phyloP scores from a whole-genome alignment of 2,329 filamentous ascomycete species.

The Westerdykella aurantiaca region DNA sequence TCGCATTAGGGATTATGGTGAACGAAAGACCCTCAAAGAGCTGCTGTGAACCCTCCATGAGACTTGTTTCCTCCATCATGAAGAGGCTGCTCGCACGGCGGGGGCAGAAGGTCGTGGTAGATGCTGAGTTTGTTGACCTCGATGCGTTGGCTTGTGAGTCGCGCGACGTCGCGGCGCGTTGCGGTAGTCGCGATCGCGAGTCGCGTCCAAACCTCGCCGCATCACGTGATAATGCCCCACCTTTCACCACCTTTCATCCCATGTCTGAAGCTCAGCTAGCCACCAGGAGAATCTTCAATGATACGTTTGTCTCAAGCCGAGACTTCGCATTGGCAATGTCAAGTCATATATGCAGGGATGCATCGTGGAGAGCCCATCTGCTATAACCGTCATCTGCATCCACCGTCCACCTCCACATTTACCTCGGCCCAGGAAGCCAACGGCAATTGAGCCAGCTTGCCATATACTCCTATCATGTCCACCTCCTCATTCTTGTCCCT shows the following conservation, averaged over 20 bases:
- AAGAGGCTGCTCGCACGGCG: constrained; percentile 1
- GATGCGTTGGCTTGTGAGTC: too few species aligned
- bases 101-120: background rate
- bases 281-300: background rate
- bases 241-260: background rate
- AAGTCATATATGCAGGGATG: too few species aligned
- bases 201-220: background rate
- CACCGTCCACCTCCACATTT: background rate
- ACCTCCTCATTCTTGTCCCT: too few species aligned
- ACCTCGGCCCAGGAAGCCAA: background rate
- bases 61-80: constrained; percentile 30
- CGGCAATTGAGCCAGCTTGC: background rate
- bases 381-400: background rate
- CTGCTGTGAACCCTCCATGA: constrained; percentile 24
- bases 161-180: background rate
- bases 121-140: background rate
- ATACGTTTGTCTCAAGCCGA: background rate
- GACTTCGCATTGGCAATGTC: background rate
- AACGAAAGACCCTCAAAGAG: constrained; percentile 40
- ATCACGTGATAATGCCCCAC: background rate
- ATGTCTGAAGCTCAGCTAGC: background rate
- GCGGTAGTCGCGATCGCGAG: background rate
- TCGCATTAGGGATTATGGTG: constrained; percentile 40
- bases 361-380: too few species aligned
- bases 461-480: background rate